Evolutionary conservation across 805 yeast genomes (phyloP).

Genomic region (Danielozyma ontarioensis): DNA sequence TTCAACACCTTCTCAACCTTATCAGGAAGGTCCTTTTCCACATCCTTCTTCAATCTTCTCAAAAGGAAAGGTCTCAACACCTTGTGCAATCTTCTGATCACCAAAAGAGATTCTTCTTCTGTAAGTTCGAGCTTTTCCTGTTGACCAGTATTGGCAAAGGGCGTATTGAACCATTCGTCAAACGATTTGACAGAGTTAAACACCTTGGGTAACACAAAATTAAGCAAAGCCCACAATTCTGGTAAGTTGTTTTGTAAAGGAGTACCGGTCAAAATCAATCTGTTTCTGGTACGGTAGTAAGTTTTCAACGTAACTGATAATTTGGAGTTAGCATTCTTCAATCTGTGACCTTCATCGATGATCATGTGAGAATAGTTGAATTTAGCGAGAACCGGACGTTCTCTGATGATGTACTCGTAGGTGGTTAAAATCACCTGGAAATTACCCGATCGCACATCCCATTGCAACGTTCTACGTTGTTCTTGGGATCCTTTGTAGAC

Average conservation of each 20-base stretch:
- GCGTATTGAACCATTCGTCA: constrained; percentile 88
- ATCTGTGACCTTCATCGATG: constrained; percentile 87
- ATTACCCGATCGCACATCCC: constrained; percentile 59
- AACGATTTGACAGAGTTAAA: constrained; percentile 82
- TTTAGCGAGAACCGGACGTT: constrained; percentile 63
- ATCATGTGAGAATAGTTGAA: constrained; percentile 82
- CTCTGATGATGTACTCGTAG: constrained; percentile 75
- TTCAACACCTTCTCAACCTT: constrained; percentile 79
- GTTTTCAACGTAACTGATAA: constrained; percentile 65
- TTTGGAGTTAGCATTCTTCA: constrained; percentile 76
- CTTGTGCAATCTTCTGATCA: constrained; percentile 80
- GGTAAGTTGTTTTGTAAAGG: constrained; percentile 83
- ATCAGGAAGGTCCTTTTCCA: constrained; percentile 80
- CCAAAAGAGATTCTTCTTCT: constrained; percentile 80
- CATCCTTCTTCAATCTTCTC: constrained; percentile 82
- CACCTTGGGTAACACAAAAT: constrained; percentile 77
- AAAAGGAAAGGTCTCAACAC: constrained; percentile 80
- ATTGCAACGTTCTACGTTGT: constrained; percentile 62
- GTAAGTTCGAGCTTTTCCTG: constrained; percentile 77
- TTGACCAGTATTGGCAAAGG: constrained; percentile 78
- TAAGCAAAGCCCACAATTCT: constrained; percentile 79
- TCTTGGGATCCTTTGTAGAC: constrained; percentile 76
- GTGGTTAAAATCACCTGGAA: constrained; percentile 78
- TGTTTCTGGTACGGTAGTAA: constrained; percentile 68
- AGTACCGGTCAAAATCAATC: constrained; percentile 83